phyloP scores from a whole-genome alignment of 352 stramenopile genomes.

The Aphanomyces astaci region DNA sequence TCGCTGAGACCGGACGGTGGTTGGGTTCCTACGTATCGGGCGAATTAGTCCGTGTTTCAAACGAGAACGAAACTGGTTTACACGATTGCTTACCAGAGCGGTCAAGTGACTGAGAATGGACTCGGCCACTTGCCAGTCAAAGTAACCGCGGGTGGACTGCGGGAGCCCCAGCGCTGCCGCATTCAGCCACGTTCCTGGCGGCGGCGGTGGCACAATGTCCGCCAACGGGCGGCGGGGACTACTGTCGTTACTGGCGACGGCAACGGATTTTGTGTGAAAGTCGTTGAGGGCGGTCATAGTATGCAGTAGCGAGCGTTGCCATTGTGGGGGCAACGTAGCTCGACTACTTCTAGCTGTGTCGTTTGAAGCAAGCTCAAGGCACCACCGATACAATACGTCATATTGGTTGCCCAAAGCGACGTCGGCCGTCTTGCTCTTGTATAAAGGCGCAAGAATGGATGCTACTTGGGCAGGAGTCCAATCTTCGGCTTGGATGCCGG shows the following conservation, averaged over 20 bases:
- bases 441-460: background rate
- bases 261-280: background rate
- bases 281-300: background rate
- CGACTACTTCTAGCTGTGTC: background rate
- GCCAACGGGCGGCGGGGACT: background rate
- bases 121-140: slow-evolving; percentile 1
- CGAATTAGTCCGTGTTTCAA: too few relatives aligned
- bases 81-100: background rate
- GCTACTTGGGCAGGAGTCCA: slow-evolving; percentile 6
- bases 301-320: background rate
- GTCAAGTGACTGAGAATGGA: background rate
- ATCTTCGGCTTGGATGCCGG: background rate
- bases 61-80: too few relatives aligned
- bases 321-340: background rate
- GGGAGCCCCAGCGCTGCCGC: slow-evolving; percentile 6
- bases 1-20: background rate
- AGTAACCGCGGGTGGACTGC: background rate
- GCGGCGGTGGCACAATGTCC: slow-evolving; percentile 1
- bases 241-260: background rate
- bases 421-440: slow-evolving; percentile 15
- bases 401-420: background rate
- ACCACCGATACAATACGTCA: background rate
- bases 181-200: background rate
- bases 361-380: background rate
- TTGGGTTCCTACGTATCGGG: background rate